Percentiles rank a stretch among this genome's conserved stretches.
phyloP scores from a whole-genome alignment of 2,329 filamentous ascomycete genomes.

The Chrysosporium keratinophilum region DNA sequence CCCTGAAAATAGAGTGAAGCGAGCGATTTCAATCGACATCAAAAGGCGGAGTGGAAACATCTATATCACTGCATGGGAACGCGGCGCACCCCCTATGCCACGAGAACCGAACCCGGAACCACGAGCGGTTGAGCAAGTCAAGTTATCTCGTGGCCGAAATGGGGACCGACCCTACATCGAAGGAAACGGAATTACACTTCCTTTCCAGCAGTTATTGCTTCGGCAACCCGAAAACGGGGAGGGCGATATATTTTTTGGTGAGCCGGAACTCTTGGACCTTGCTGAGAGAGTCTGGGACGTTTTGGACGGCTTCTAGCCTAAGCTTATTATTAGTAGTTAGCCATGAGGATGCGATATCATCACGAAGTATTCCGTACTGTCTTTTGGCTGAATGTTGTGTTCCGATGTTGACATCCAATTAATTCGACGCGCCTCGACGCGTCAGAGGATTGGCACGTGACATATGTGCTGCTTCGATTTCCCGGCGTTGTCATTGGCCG shows the following conservation, averaged over 20 bases:
- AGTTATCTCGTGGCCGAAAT: background rate
- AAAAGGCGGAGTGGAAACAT: constrained; percentile 7
- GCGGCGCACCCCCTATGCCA: background rate
- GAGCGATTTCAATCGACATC: constrained; percentile 10
- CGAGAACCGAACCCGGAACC: constrained; percentile 5
- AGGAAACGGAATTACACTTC: background rate
- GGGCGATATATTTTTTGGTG: constrained; percentile 9
- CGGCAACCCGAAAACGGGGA: constrained; percentile 2
- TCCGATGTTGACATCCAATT: background rate
- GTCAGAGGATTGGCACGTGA: too few relatives aligned
- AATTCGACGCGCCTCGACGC: background rate
- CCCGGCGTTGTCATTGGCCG: too few relatives aligned
- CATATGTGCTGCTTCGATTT: too few relatives aligned
- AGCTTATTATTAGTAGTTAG: too few relatives aligned
- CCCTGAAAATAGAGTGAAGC: background rate
- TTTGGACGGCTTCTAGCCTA: too few relatives aligned
- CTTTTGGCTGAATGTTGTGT: background rate
- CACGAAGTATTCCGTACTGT: too few relatives aligned
- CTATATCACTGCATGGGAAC: constrained; percentile 10
- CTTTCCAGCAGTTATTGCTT: constrained; percentile 3
- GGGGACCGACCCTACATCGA: background rate
- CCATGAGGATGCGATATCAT: too few relatives aligned
- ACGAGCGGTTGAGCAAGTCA: constrained; percentile 1
- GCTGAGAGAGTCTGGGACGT: background rate
- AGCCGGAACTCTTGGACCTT: constrained; percentile 4